These are phyloP conservation scores for Salpingoeca rosetta DNA, from an alignment of 78 protist genomes.

Conservation along the genomic window DNA sequence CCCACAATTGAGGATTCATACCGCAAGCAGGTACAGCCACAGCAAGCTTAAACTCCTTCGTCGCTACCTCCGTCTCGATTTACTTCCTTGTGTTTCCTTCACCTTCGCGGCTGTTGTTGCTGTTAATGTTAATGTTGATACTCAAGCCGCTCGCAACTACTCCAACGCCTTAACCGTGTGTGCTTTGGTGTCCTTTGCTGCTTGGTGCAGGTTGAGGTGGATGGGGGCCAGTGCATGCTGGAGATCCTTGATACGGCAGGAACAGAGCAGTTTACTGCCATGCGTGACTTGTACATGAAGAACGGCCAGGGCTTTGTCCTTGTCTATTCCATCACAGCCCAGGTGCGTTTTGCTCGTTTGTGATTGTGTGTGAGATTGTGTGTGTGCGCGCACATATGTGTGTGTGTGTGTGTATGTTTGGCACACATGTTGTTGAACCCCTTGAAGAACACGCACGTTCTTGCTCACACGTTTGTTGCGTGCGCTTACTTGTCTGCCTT, in stretches of 20 bases:
- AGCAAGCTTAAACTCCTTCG: neutral
- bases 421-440: too few species aligned
- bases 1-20: conserved; percentile 95
- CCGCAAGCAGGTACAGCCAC: conserved; percentile 79
- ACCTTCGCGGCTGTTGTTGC: neutral
- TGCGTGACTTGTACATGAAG: conserved; percentile 71
- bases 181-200: too few species aligned
- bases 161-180: neutral
- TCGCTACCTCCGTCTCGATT: neutral
- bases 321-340: conserved; percentile 65
- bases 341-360: too few species aligned
- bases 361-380: too few species aligned
- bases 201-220: conserved; percentile 36
- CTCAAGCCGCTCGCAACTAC: neutral
- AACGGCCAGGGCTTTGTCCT: conserved; percentile 74
- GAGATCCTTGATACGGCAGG: conserved; percentile 80
- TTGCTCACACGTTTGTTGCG: too few species aligned
- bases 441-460: too few species aligned
- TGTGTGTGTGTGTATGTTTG: too few species aligned
- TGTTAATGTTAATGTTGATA: too few species aligned
- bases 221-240: conserved; percentile 42
- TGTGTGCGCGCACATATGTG: too few species aligned
- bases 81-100: neutral
- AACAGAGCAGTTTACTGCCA: conserved; percentile 66
- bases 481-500: too few species aligned